Percentiles rank a stretch among this genome's conserved stretches.
Conservation (phyloP, 2,329 filamentous ascomycete species). For the Malbranchea zuffiana region DNA sequence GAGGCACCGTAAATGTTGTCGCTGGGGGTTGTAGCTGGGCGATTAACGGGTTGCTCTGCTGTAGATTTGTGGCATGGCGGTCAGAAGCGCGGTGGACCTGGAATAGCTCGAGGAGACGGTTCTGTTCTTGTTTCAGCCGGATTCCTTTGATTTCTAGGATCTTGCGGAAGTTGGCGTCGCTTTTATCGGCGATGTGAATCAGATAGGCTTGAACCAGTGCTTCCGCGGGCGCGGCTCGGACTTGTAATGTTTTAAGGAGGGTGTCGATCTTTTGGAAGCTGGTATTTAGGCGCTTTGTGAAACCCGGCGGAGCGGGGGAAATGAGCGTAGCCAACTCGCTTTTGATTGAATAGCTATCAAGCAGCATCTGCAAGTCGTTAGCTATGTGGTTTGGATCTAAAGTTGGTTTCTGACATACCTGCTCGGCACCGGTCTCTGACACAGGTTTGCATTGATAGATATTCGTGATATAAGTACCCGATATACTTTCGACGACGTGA, state of each 20-base stretch:
- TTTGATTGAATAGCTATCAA: slow-evolving; percentile 72
- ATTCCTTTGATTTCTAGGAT: slow-evolving; percentile 93
- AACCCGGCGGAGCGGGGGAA: slow-evolving; percentile 52
- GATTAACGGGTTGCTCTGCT: slow-evolving; percentile 58
- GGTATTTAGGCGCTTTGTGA: slow-evolving; percentile 74
- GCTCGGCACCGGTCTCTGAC: slow-evolving; percentile 87
- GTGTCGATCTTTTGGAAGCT: slow-evolving; percentile 81
- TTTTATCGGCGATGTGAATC: slow-evolving; percentile 89
- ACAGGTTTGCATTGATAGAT: slow-evolving; percentile 84
- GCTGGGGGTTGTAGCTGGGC: slow-evolving; percentile 45
- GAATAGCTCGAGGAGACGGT: slow-evolving; percentile 77
- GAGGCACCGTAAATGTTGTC: slow-evolving; percentile 21
- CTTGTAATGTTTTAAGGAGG: slow-evolving; percentile 90
- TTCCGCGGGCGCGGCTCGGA: slow-evolving; percentile 80
- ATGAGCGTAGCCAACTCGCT: slow-evolving; percentile 39
- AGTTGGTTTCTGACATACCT: slow-evolving; percentile 34
- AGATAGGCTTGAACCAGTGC: slow-evolving; percentile 94
- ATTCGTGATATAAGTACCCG: slow-evolving; percentile 66
- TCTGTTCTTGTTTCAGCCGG: slow-evolving; percentile 64
- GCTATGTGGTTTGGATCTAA: slow-evolving; percentile 2
- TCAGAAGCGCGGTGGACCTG: slow-evolving; percentile 65
- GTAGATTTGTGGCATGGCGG: slow-evolving; percentile 55
- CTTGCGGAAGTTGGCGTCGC: slow-evolving; percentile 90
- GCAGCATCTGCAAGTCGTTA: slow-evolving; percentile 57
- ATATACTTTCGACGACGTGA: slow-evolving; percentile 82